A percentile compares a stretch with the other conserved stretches of the same genome.
phyloP scores from a whole-genome alignment of 331 rosid genomes.

The Quercus tomentella region DNA sequence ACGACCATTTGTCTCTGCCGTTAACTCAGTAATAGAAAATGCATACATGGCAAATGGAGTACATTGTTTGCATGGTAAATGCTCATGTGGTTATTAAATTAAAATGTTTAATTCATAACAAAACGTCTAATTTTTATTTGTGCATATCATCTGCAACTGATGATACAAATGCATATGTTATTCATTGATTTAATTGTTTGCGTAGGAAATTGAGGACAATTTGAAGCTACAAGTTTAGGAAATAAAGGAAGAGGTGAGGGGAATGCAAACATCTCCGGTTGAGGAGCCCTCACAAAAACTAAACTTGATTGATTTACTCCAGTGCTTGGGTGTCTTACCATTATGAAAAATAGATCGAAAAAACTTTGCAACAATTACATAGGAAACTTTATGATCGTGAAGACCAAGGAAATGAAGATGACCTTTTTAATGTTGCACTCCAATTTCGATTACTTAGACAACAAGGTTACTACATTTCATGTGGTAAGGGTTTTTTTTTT shows the following conservation, averaged over 20 bases:
- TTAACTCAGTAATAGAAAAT: too few relatives aligned
- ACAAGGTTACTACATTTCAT: constrained; percentile 24
- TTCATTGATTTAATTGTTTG: background rate
- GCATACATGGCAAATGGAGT: too few relatives aligned
- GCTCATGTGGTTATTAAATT: too few relatives aligned
- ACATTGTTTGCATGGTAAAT: too few relatives aligned
- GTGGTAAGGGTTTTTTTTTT: background rate
- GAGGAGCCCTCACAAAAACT: constrained; percentile 6
- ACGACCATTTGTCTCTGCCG: too few relatives aligned
- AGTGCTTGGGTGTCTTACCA: constrained; percentile 37
- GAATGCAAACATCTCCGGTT: background rate
- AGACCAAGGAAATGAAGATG: background rate
- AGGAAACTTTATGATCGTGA: background rate
- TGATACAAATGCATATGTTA: background rate
- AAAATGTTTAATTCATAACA: too few relatives aligned
- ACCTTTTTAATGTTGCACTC: constrained; percentile 19
- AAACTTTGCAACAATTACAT: constrained; percentile 14
- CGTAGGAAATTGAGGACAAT: background rate
- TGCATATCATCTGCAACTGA: background rate
- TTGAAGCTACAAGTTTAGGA: background rate
- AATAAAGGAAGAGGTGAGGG: constrained; percentile 23
- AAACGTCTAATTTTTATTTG: too few relatives aligned
- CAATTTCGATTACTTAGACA: constrained; percentile 42
- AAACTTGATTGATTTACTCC: constrained; percentile 29
- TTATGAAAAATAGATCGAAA: constrained; percentile 30